Base-by-base conservation (phyloP, 2,329 filamentous ascomycete genomes). In the Leptographium flavum region DNA sequence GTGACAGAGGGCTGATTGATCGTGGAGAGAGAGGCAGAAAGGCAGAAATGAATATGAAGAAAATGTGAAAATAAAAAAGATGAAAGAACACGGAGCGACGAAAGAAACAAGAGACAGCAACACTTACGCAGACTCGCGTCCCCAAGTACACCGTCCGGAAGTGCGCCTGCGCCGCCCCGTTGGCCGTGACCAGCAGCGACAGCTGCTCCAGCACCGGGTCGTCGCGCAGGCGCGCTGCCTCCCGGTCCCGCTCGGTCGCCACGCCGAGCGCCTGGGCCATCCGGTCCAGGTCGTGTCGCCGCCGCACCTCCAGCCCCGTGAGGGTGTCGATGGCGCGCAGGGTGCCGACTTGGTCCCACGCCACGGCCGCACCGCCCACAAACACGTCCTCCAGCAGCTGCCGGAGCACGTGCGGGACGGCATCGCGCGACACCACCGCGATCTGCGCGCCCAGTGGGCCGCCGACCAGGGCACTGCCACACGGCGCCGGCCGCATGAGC, bases 101-200 rank as follows among this genome's bases (percentile, higher is more conserved):
- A 19, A 7, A 5, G 9, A 28, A 13, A 28, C 15, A 23, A 7
- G 11, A 6, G 10, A 14, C n/a, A 6, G 7, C 6, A 23, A 49
- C 51, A 49, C 51, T 41, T 32, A 54, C 52, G 14, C 43, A 53
- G 9, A 54, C 47, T 4, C 53, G 43, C 1, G 44, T 45, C 4
- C 52, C 52, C 1, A 53, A 38, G 27, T 47, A 54, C 1, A 51
- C 17, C 6, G 37, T 48, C 2, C 52, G 47, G n/a, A 52, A 54
- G 2, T 39, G 27, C 1, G 15, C 17, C n/a, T 51, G 47, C 2
- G 49, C 46, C 14, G 49, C 41, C 1, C 9, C n/a, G 35, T 54
- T 51, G 3, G 42, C 38, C 9, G 9, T 27, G 5, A 49, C 33
- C 8, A 54, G 44, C 1, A 28, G 36, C 31, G 52, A 48, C 1